Percentiles rank a stretch among this genome's conserved stretches.
Evolutionary conservation across 1,284 basidiomycete genomes (phyloP).

Genomic region (Cutaneotrichosporon cyanovorans): DNA sequence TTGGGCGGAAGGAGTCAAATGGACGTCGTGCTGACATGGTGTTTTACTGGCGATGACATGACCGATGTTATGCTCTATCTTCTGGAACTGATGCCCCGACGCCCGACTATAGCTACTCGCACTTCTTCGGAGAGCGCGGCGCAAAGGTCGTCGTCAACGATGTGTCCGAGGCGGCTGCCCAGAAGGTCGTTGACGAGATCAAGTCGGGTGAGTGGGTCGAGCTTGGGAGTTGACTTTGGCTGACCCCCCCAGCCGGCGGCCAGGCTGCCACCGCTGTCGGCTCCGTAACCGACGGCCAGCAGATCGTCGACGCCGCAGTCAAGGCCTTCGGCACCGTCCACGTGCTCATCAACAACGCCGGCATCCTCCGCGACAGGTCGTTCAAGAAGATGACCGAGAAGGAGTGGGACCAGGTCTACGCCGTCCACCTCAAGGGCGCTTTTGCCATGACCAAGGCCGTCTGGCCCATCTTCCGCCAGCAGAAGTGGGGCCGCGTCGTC

Average conservation of each 20-base stretch:
- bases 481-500: constrained; percentile 86
- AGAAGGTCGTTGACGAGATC: constrained; percentile 90
- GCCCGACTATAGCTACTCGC: constrained; percentile 91
- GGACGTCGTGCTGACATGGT: constrained; percentile 2
- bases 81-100: too few species aligned
- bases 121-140: constrained; percentile 81
- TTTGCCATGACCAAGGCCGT: constrained; percentile 93
- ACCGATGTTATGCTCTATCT: not conserved
- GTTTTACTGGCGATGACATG: not conserved
- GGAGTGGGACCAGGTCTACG: constrained; percentile 77
- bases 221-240: not conserved
- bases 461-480: constrained; percentile 92
- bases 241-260: constrained; percentile 64
- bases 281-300: constrained; percentile 79
- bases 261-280: constrained; percentile 80
- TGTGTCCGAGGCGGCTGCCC: constrained; percentile 78
- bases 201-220: constrained; percentile 54
- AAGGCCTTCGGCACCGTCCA: constrained; percentile 78
- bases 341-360: constrained; percentile 93
- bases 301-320: constrained; percentile 75
- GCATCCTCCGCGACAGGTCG: constrained; percentile 71
- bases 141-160: constrained; percentile 95
- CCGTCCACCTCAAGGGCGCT: constrained; percentile 91
- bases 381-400: constrained; percentile 86
- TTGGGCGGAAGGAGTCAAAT: not conserved